Conservation (phyloP, 169 alveolate genomes). For the Plasmodium coatneyi region DNA sequence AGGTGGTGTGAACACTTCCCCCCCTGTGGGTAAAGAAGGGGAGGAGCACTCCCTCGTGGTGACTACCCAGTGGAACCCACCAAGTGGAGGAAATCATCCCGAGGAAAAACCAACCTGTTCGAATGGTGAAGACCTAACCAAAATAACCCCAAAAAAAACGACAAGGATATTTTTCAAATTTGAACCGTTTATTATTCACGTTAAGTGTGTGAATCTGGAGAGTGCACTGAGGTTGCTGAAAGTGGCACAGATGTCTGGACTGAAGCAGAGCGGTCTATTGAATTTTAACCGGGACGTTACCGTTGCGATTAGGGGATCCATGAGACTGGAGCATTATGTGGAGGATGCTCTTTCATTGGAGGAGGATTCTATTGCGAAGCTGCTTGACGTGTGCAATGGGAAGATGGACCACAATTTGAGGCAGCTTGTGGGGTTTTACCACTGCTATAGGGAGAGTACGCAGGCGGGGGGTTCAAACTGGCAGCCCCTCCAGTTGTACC, state of each 20-base stretch:
- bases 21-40: background rate
- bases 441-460: conserved; percentile 6
- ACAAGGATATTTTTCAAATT: conserved; percentile 76
- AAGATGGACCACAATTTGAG: conserved; percentile 35
- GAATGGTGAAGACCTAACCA: background rate
- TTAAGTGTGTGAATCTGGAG: conserved; percentile 75
- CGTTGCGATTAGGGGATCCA: conserved; percentile 80
- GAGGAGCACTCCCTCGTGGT: background rate
- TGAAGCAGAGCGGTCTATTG: conserved; percentile 83
- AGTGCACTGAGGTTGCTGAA: conserved; percentile 78
- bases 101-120: background rate
- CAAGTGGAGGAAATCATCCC: background rate
- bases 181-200: conserved; percentile 84
- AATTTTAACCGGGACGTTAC: conserved; percentile 74
- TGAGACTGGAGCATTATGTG: conserved; percentile 46
- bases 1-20: background rate
- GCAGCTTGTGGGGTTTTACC: conserved; percentile 54
- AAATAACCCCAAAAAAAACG: background rate
- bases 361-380: background rate
- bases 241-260: conserved; percentile 77
- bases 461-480: background rate
- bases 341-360: background rate
- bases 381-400: conserved; percentile 35
- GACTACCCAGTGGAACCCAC: background rate
- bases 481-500: background rate